Evolutionary conservation across 177 flowering plant genomes (phyloP).

Genomic region (Vitis hybrid): DNA sequence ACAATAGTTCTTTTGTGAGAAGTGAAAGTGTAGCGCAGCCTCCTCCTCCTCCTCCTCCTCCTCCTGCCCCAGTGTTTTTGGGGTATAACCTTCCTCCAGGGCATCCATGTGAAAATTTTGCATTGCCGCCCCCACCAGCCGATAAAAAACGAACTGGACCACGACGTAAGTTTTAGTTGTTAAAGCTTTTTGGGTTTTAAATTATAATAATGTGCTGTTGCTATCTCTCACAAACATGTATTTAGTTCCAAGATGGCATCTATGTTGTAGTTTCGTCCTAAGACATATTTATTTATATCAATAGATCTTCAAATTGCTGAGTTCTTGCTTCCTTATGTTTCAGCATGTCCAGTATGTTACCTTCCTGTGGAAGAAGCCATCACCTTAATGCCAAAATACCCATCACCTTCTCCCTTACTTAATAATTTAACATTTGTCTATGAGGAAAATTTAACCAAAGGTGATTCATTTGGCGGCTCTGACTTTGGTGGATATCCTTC

Average conservation of each 20-base stretch:
- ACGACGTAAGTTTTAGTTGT: conserved; percentile 48
- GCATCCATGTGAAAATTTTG: conserved; percentile 79
- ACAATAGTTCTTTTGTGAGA: not conserved
- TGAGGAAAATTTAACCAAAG: conserved; percentile 54
- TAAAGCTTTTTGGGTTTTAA: not conserved
- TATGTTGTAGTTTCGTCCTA: not conserved
- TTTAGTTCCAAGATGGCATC: not conserved
- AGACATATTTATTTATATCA: not conserved
- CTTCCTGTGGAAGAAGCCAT: conserved; percentile 88
- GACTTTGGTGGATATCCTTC: conserved; percentile 98
- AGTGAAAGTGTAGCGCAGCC: conserved; percentile 17
- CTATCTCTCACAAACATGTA: not conserved
- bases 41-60: conserved; percentile 16
- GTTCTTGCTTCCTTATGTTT: conserved; percentile 22
- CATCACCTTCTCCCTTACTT: conserved; percentile 77
- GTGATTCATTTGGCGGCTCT: conserved; percentile 83
- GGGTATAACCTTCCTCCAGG: conserved; percentile 69
- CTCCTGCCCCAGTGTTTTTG: conserved; percentile 39
- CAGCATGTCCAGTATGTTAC: conserved; percentile 99
- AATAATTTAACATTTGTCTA: conserved; percentile 60
- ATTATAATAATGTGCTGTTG: not conserved
- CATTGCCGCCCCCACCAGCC: conserved; percentile 91
- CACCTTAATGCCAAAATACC: conserved; percentile 70
- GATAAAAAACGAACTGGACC: conserved; percentile 97
- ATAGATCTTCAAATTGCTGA: conserved; percentile 10